Evolutionary conservation across 2,329 filamentous ascomycete genomes (phyloP), one percentile per base, ranked within the genome.

Genomic region (Penicillium brevicompactum): DNA sequence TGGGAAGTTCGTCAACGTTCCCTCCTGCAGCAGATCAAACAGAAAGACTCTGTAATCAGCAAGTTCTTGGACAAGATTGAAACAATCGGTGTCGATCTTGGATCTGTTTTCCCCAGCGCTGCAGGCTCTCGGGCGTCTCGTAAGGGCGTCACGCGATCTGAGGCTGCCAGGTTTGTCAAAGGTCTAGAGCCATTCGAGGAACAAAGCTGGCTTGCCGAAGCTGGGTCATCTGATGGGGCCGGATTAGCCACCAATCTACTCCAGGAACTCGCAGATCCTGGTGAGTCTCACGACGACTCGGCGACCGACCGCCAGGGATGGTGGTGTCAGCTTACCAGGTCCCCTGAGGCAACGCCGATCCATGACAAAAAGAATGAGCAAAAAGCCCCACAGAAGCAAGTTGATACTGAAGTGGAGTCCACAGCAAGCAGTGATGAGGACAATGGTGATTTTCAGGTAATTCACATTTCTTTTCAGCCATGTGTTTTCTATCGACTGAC

Each of bases 11-110:
- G 82, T 32, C 76, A 84, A 22, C 67, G 74, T 27, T 72, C 72
- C 21, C 73, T 87, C 5, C 67, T 84, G 16, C 69, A 77, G 4
- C 76, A 78, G 41, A 67, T 87, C 11, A 73, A 74, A 50, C 78
- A 81, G 27, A 87, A 87, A 65, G 85, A 87, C 63, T 82, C 78
- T 66, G 77, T 83, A 16, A 81, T 87, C 48, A 74, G 74, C 7
- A 84, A 82, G 52, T 70, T 87, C 21, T 75, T 85, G 24, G 84
- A 87, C 63, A 82, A 83, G 57, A 76, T 86, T 46, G 83, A 86
- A 60, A 73, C 76, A 1, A 77, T 81, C 40, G 80, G 82, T 5
- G 73, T 84, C 45, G 83, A 86, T 61, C 67, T 87, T 5, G 79
- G 78, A 14, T 76, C 78, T 10, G 77, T 85, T 2, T 87, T 87